Evolutionary conservation across 495 filamentous ascomycete genomes (phyloP), one percentile per base, ranked within the genome.

Genomic region (Trichoderma asperelloides): DNA sequence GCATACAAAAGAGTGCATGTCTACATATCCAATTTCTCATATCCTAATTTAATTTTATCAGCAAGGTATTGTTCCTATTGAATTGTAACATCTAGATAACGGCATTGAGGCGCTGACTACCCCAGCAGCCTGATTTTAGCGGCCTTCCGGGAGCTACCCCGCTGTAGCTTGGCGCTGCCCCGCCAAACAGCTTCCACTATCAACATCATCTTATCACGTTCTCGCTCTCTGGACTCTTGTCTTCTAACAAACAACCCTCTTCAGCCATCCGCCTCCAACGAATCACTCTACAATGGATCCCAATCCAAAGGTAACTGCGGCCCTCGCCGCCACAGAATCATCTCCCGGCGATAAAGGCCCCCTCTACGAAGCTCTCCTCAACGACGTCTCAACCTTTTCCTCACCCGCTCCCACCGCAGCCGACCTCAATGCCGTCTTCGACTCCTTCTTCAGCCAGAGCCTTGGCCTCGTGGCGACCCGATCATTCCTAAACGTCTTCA

Each of bases 381-480:
- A 77, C 67, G 80, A 84, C 66, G 88, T 93, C 74, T 78, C 87
- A 66, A 74, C 81, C 15, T 74, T 76, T 66, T 84, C 88, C 8
- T 70, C 83, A n/a, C 78, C 83, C 37, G 73, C 80, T 40, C 80
- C 83, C 64, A 75, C 89, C 12, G 73, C 84, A n/a, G 73, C 81
- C 68, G 88, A 93, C 75, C 80, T 96, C 41, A 86, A 80, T 43
- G 86, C 85, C 69, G 88, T 90, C 70, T 80, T 89, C 45, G 83
- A 89, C 71, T 85, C 86, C 21, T 79, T 95, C 39, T 84, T 95
- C 68, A 81, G 75, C 69, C 85, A 89, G 68, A 80, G 80, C 57
- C 79, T 94, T 57, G 90, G 91, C 68, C 87, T 96, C 68, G 89
- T 96, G 23, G 82, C 85, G 27, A 86, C 88, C 2, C 87, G 93